phyloP scores from a whole-genome alignment of 2,329 filamentous ascomycete genomes.

The Ceratocystis alfenasii region DNA sequence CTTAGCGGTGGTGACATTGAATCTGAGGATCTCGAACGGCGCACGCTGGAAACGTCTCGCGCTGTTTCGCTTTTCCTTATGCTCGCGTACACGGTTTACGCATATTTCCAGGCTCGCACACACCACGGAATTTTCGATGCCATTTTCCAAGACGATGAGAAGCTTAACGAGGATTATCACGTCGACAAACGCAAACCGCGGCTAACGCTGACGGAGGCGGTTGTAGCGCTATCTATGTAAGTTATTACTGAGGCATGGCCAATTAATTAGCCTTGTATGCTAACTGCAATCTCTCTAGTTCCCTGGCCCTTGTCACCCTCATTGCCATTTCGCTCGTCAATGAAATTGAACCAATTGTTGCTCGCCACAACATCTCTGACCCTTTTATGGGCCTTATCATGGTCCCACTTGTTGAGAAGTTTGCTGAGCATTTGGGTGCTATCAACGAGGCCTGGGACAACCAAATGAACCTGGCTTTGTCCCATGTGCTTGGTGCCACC shows the following conservation, averaged over 20 bases:
- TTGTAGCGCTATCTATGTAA: conserved; percentile 44
- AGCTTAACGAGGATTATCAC: conserved; percentile 50
- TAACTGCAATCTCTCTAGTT: conserved; percentile 30
- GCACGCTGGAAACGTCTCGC: conserved; percentile 55
- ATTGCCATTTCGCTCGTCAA: conserved; percentile 63
- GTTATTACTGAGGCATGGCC: not conserved
- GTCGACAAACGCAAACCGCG: conserved; percentile 51
- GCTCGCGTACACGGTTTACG: conserved; percentile 52
- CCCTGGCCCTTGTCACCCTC: conserved; percentile 58
- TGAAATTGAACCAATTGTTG: conserved; percentile 52
- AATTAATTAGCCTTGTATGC: no score
- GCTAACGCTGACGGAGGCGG: conserved; percentile 61
- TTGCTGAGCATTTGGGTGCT: conserved; percentile 72
- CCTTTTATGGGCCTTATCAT: conserved; percentile 59
- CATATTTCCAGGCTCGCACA: conserved; percentile 63
- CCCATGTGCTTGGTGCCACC: conserved; percentile 74
- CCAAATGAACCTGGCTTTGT: conserved; percentile 73
- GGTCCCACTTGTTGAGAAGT: conserved; percentile 72
- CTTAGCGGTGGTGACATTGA: conserved; percentile 28
- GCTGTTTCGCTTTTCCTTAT: conserved; percentile 60
- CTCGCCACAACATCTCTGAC: conserved; percentile 36
- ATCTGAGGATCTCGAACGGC: conserved; percentile 34
- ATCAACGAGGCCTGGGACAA: conserved; percentile 76
- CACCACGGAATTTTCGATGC: conserved; percentile 68
- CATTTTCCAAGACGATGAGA: conserved; percentile 59